These are phyloP conservation scores for Isatis lusitanica DNA, from an alignment of 441 rosid species.

Conservation along the genomic window DNA sequence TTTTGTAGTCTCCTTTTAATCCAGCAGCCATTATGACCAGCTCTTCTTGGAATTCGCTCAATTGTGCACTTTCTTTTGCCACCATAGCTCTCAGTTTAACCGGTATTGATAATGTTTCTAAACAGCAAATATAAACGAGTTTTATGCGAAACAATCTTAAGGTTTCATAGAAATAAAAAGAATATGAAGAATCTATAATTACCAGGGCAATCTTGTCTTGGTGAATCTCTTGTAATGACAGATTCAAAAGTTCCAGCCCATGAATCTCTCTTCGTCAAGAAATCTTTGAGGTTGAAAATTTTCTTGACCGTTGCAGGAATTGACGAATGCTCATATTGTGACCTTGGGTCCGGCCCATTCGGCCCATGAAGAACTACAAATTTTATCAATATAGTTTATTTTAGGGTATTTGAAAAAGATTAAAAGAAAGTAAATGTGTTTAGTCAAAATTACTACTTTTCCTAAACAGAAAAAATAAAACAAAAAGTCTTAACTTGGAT, in stretches of 20 bases:
- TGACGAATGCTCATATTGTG: slow-evolving; percentile 91
- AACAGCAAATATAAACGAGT: not conserved
- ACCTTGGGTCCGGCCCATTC: slow-evolving; percentile 65
- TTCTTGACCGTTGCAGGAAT: slow-evolving; percentile 81
- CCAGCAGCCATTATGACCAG: slow-evolving; percentile 63
- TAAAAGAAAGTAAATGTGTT: not conserved
- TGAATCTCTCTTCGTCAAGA: slow-evolving; percentile 83
- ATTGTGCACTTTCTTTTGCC: slow-evolving; percentile 47
- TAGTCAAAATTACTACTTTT: not conserved
- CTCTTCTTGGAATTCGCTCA: slow-evolving; percentile 75
- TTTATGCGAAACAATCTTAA: not conserved
- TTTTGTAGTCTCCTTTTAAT: slow-evolving; percentile 58
- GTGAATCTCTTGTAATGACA: slow-evolving; percentile 53
- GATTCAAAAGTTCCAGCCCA: slow-evolving; percentile 91
- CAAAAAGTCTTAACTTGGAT: not conserved
- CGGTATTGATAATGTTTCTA: slow-evolving; percentile 57
- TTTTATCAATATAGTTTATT: not conserved
- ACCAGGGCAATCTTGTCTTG: slow-evolving; percentile 87
- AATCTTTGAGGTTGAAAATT: slow-evolving; percentile 72
- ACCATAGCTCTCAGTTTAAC: slow-evolving; percentile 42
- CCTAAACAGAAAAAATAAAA: not conserved
- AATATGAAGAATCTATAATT: not conserved
- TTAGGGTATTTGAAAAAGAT: not conserved
- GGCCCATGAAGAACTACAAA: slow-evolving; percentile 59
- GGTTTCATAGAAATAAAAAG: not conserved